A percentile compares a stretch with the other conserved stretches of the same genome.
Conservation (phyloP, 345 rosid genomes). For the Salix caprea region DNA sequence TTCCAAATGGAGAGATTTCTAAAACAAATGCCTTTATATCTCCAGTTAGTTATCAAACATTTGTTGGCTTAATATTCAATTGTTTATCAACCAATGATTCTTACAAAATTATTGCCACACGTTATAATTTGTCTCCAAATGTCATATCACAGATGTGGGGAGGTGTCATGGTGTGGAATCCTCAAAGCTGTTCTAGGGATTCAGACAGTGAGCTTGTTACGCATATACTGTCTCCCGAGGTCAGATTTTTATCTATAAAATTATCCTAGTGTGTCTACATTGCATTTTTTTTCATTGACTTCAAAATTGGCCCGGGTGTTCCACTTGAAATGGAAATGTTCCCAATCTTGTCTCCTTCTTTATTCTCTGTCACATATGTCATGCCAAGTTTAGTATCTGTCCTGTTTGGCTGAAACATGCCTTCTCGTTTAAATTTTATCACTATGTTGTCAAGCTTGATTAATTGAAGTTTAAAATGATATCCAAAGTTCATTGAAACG, state of each 20-base stretch:
- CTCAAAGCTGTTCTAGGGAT: conserved; percentile 46
- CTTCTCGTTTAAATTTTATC: background rate
- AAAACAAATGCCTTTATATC: conserved; percentile 88
- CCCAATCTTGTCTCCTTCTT: background rate
- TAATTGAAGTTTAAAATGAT: background rate
- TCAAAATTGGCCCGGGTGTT: too few species aligned
- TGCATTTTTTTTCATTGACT: too few species aligned
- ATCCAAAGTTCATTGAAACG: background rate
- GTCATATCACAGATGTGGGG: conserved; percentile 84
- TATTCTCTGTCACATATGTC: background rate
- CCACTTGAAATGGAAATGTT: too few species aligned
- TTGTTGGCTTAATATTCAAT: conserved; percentile 6
- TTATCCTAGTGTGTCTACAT: background rate
- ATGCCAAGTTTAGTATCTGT: background rate
- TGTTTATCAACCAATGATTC: background rate
- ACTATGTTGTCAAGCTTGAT: background rate
- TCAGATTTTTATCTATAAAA: conserved; percentile 13
- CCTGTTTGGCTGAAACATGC: background rate
- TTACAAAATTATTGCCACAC: conserved; percentile 2
- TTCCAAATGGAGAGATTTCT: conserved; percentile 82
- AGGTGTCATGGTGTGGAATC: conserved; percentile 84
- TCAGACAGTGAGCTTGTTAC: conserved; percentile 34
- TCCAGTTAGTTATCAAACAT: conserved; percentile 56
- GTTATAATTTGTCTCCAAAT: conserved; percentile 1
- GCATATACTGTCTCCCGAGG: conserved; percentile 57